Evolutionary conservation across 1,284 basidiomycete species (phyloP).

Genomic region (Cerrena zonata): DNA sequence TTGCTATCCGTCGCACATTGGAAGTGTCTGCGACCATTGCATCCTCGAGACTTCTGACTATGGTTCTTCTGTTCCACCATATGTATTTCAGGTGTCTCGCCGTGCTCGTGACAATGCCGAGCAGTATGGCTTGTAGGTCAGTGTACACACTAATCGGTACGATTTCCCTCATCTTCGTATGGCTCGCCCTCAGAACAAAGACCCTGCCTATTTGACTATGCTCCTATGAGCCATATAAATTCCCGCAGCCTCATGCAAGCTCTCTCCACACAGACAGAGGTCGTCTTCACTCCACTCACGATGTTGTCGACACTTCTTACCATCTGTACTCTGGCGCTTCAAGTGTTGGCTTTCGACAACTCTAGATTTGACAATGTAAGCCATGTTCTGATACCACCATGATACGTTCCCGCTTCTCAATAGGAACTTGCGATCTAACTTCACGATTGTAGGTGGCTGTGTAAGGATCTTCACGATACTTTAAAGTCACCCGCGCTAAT

Average conservation of each 20-base stretch:
- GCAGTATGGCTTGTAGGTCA: background rate
- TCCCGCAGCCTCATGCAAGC: no score
- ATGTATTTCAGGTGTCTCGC: background rate
- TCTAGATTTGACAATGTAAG: slow-evolving; percentile 52
- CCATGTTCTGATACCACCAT: slow-evolving; percentile 17
- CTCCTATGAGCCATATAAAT: no score
- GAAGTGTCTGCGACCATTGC: background rate
- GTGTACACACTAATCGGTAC: no score
- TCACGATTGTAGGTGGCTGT: slow-evolving; percentile 41
- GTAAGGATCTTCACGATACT: slow-evolving; percentile 27
- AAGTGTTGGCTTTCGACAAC: slow-evolving; percentile 39
- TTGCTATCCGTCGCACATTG: background rate
- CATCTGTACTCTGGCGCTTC: slow-evolving; percentile 1
- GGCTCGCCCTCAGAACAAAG: no score
- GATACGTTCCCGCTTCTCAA: no score
- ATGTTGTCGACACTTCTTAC: slow-evolving; percentile 9
- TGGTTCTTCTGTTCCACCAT: background rate
- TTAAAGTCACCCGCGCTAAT: slow-evolving; percentile 8
- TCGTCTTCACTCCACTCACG: no score
- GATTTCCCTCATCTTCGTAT: no score
- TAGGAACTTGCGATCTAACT: background rate
- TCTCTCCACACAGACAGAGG: no score
- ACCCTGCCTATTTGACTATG: no score
- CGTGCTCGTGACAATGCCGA: background rate
- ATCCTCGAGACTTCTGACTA: background rate